Evolutionary conservation across 768 basidiomycete genomes (phyloP), one percentile per base, ranked within the genome.

Genomic region (Cubamyces sp.): DNA sequence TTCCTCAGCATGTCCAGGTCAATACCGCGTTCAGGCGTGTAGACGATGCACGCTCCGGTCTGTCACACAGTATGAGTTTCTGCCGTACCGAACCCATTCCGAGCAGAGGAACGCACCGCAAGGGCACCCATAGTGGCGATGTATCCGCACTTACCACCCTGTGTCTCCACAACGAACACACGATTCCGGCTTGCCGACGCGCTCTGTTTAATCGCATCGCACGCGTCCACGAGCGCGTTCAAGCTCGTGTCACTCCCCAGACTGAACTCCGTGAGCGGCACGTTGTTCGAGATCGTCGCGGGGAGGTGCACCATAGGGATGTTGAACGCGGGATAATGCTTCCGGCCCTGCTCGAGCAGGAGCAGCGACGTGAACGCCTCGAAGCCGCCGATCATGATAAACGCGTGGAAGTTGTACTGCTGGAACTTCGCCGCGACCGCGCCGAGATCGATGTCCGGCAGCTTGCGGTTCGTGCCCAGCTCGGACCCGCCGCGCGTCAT

Each of bases 131-230:
- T 85, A 1, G 95, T 88, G 3, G 96, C 95, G 58, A 99, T 86
- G 73, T 96, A 99, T 9, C 97, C 97, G 72, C 93, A 97, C 72
- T 91, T 89, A 9, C 96, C 97, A 51, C 97, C 97, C 74, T 98
- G 97, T 0, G 96, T 98, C 77, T 99, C 96, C 18, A 99, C 94
- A 1, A 98, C 91, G 72, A 99, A 99, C 61, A 98, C 97, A 45
- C 97, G 81, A 74, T 98, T 95, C 64, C 97, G 76, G 71, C 94
- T 97, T 5, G 97, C 96, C 57, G 92, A 92, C 11, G 97, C 97
- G 71, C 94, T 96, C 81, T 99, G 97, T 78, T 96, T 97, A 78
- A 99, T 98, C 43, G 96, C 88, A 76, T 99, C 97, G 72, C 96
- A 98, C 6, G 97, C 97, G 63, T 96, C 93, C 55, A 98, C 95